Base-by-base conservation (phyloP, 2,329 filamentous ascomycete genomes). In the Raffaelea deltoideospora region DNA sequence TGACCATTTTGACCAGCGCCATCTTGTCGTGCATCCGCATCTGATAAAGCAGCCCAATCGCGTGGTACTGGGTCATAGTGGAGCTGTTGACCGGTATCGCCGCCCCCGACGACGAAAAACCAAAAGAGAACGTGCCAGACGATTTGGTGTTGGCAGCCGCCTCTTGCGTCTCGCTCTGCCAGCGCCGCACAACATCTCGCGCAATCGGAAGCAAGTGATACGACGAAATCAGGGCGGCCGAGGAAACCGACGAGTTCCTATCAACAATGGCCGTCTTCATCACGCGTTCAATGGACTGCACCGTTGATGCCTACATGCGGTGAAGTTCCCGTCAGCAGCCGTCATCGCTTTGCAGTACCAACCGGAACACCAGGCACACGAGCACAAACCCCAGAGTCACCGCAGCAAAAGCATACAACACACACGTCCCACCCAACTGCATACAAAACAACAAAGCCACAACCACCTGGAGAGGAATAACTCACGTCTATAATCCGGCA, bases 1-100 rank as follows among this genome's bases (percentile, higher is more conserved):
- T 90, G n/a, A 98, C 88, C 90, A 98, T 96, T 72, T 98, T 98
- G 42, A 96, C 88, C 49, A 98, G 64, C 18, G 90, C 87, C 90
- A 98, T 98, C 50, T 90, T 77, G 58, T 98, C 90, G 57, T 95
- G 87, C 51, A 81, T 81, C 52, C 90, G 81, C 85, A 96, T 96
- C 62, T 96, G 88, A 59, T 96, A 98, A 31, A 98, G 63, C 37
- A 98, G 72, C 45, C 90, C 90, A 63, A 98, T 94, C 45, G 90
- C 90, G 58, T 98, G 90, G 59, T 98, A 98, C 58, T 98, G 90
- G 40, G 85, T 82, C 86, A 96, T 96, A 53, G 83, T 93, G 48
- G 90, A 96, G 52, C 86, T 88, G 63, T 87, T 87, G 44, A 90
- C 72, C n/a, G 79, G 74, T 50, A 80, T 64, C 17, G 31, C 27